Percentiles rank a stretch among this genome's conserved stretches.
Conservation (phyloP, 345 rosid species). For the Hibiscus syriacus region DNA sequence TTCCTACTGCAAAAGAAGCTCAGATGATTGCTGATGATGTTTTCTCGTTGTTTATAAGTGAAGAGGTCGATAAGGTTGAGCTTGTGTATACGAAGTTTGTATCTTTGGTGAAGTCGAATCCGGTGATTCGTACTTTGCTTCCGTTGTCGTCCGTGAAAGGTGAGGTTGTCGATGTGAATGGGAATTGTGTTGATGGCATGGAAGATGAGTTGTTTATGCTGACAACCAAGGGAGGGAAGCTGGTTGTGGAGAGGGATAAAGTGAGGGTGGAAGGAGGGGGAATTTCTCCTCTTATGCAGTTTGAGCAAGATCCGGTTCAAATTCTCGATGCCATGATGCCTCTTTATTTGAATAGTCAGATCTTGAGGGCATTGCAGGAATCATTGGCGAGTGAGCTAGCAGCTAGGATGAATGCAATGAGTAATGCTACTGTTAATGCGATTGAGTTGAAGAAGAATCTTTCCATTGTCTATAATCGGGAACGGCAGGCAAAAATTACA, state of each 20-base stretch:
- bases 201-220: slow-evolving; percentile 80
- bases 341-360: slow-evolving; percentile 76
- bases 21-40: slow-evolving; percentile 75
- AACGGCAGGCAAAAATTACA: slow-evolving; percentile 73
- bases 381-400: slow-evolving; percentile 82
- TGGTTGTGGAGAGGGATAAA: slow-evolving; percentile 52
- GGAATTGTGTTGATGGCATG: slow-evolving; percentile 57
- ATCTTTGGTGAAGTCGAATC: slow-evolving; percentile 73
- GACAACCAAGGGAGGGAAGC: slow-evolving; percentile 69
- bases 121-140: slow-evolving; percentile 59
- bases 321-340: slow-evolving; percentile 95
- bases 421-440: slow-evolving; percentile 74
- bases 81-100: slow-evolving; percentile 32
- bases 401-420: slow-evolving; percentile 85
- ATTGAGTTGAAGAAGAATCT: slow-evolving; percentile 64
- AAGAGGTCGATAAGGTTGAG: slow-evolving; percentile 88
- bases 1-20: slow-evolving; percentile 77
- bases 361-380: slow-evolving; percentile 81
- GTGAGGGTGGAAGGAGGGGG: slow-evolving; percentile 19
- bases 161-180: slow-evolving; percentile 47
- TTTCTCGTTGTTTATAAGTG: slow-evolving; percentile 60
- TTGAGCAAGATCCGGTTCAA: slow-evolving; percentile 89
- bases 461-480: slow-evolving; percentile 46
- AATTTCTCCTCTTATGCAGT: slow-evolving; percentile 58
- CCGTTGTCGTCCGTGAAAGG: slow-evolving; percentile 61